These are phyloP conservation scores for Malus orientalis DNA, from an alignment of 306 rosid genomes.

Conservation along the genomic window DNA sequence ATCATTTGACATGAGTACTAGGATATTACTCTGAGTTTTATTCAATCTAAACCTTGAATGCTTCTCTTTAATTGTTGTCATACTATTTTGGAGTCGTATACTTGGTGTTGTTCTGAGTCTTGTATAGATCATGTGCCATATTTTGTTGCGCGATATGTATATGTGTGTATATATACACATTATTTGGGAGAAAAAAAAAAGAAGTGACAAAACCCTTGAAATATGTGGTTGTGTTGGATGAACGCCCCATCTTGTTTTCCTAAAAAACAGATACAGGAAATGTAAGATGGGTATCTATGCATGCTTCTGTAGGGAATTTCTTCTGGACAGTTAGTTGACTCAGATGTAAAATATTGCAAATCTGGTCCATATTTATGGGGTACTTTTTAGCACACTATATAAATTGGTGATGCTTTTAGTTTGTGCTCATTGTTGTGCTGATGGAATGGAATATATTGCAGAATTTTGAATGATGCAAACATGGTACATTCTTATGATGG, in stretches of 20 bases:
- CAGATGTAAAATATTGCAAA: conserved; percentile 8
- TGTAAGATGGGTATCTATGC: background rate
- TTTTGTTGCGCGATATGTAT: background rate
- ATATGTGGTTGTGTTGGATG: background rate
- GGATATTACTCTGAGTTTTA: background rate
- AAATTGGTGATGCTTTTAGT: background rate
- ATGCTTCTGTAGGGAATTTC: conserved; percentile 1
- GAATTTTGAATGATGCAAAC: conserved; percentile 79
- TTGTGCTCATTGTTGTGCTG: conserved; percentile 11
- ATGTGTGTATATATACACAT: background rate
- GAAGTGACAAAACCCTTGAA: background rate
- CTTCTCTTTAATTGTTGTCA: background rate
- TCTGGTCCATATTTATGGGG: background rate
- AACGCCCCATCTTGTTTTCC: background rate
- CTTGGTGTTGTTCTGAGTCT: background rate
- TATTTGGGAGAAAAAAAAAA: background rate
- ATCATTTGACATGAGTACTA: background rate
- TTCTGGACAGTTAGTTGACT: background rate
- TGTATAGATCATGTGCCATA: background rate
- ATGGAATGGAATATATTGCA: conserved; percentile 40
- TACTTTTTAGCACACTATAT: background rate
- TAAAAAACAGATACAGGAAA: background rate
- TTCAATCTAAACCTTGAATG: background rate
- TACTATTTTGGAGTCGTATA: background rate
- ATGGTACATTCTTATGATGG: conserved; percentile 72